phyloP scores from a whole-genome alignment of 1,284 basidiomycete genomes.

The Rhodotorula sp. region DNA sequence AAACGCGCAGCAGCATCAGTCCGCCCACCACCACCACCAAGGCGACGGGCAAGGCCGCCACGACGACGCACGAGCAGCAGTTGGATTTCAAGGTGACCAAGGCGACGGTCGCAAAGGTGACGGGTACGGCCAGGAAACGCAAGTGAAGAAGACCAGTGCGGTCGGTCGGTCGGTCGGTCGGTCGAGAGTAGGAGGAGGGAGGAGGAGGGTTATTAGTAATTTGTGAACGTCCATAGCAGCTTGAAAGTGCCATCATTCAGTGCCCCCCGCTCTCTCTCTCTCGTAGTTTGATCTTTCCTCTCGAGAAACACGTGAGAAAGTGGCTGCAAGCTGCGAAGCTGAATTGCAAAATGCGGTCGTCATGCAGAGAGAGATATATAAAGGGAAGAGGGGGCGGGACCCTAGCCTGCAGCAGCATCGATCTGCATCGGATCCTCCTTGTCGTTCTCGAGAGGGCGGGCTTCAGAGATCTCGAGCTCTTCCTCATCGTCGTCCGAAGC shows the following conservation, averaged over 20 bases:
- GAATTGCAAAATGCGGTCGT: not conserved
- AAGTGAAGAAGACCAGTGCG: not conserved
- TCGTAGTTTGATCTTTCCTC: not conserved
- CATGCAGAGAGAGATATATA: not conserved
- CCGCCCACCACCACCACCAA: not conserved
- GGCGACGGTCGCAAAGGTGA: conserved; percentile 5
- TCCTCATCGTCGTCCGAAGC: not conserved
- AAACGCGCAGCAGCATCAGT: not conserved
- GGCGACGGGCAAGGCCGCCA: not conserved
- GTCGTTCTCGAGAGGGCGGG: not conserved
- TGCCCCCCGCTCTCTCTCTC: not conserved
- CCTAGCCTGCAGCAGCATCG: not conserved
- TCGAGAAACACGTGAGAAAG: not conserved
- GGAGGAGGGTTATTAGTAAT: not conserved
- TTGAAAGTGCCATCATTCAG: not conserved
- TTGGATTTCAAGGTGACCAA: conserved; percentile 15
- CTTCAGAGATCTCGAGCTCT: not conserved
- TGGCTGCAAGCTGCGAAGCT: not conserved
- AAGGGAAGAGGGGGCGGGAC: not conserved
- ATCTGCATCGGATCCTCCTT: not conserved
- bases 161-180: not conserved
- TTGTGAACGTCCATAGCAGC: not conserved
- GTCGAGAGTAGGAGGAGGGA: not conserved
- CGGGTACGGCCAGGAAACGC: conserved; percentile 9
- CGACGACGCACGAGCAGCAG: not conserved